Base-by-base conservation (phyloP, 768 basidiomycete genomes). In the Lentinula edodes region DNA sequence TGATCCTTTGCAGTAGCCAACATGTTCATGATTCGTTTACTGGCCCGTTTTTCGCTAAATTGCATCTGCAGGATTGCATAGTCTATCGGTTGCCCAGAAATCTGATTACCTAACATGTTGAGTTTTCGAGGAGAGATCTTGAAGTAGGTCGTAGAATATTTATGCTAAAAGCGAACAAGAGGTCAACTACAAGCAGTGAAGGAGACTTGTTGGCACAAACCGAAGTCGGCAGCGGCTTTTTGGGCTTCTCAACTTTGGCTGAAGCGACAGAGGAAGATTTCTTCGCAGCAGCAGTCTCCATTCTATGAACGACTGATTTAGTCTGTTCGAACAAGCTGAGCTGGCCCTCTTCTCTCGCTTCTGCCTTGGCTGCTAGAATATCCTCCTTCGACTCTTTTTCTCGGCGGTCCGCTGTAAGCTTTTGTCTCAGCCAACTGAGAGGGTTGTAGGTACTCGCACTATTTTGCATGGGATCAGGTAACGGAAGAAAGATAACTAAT, bases 11-110 rank as follows among this genome's bases (percentile, higher is more conserved):
- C 95, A 1, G 90, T 84, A 12, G 85, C 86, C 50, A 98, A 81
- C 84, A 93, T 93, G 66, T 88, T 91, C 82, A 93, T 88, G 62
- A 99, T 85, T 63, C 93, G 87, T 52, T 78, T 81, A 65, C 92
- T 88, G 13, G 90, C 93, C 23, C 93, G 83, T 76, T 99, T 99
- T 73, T 95, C 90, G 64, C 90, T 93, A 73, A 97, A 98, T 71
- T 90, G 84, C 92, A 98, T 95, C 68, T 99, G 96, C 61, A 98
- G 78, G 70, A 99, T 96, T 39, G 96, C 96, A 66, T 89, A 86
- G 75, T 98, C 95, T 62, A 98, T 89, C 16, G 95, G 95, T 67
- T 93, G 89, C 18, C 92, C 90, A 2, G 91, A 82, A 64, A 99
- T 90, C 72, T 97, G 93, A 35, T 85, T 81, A 8, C 87, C 89